phyloP scores from a whole-genome alignment of 768 basidiomycete species.

The Phlegmacium glaucopus region DNA sequence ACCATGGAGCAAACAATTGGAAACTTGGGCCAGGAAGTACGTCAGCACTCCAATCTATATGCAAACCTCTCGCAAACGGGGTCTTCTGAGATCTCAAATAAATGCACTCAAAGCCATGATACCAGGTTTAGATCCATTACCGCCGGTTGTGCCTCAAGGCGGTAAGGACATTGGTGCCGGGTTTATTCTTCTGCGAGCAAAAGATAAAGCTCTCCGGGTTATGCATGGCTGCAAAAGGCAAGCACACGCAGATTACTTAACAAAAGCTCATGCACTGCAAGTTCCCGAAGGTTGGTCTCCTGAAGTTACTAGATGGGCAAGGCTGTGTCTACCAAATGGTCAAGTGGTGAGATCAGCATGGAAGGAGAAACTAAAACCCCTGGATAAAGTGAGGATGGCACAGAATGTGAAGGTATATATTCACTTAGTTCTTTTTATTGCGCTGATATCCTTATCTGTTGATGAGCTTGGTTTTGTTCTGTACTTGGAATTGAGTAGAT shows the following conservation, averaged over 20 bases:
- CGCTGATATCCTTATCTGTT: no score
- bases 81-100: slow-evolving; percentile 10
- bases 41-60: slow-evolving; percentile 23
- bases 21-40: slow-evolving; percentile 21
- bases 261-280: not conserved
- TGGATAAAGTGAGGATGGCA: slow-evolving; percentile 19
- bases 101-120: slow-evolving; percentile 12
- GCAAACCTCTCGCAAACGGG: slow-evolving; percentile 19
- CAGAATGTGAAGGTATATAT: slow-evolving; percentile 30
- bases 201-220: slow-evolving; percentile 9
- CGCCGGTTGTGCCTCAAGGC: slow-evolving; percentile 10
- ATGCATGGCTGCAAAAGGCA: not conserved
- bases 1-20: slow-evolving; percentile 29
- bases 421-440: not conserved
- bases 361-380: slow-evolving; percentile 25
- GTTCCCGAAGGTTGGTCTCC: not conserved
- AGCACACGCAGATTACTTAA: slow-evolving; percentile 1
- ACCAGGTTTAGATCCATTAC: slow-evolving; percentile 8
- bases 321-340: slow-evolving; percentile 33
- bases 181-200: slow-evolving; percentile 15
- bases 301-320: slow-evolving; percentile 23
- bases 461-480: no score
- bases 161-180: slow-evolving; percentile 9
- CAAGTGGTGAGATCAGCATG: slow-evolving; percentile 30
- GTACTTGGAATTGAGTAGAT: no score